These are phyloP conservation scores for Cutaneotrichosporon mucoides DNA, from an alignment of 1,284 basidiomycete species.

Conservation along the genomic window DNA sequence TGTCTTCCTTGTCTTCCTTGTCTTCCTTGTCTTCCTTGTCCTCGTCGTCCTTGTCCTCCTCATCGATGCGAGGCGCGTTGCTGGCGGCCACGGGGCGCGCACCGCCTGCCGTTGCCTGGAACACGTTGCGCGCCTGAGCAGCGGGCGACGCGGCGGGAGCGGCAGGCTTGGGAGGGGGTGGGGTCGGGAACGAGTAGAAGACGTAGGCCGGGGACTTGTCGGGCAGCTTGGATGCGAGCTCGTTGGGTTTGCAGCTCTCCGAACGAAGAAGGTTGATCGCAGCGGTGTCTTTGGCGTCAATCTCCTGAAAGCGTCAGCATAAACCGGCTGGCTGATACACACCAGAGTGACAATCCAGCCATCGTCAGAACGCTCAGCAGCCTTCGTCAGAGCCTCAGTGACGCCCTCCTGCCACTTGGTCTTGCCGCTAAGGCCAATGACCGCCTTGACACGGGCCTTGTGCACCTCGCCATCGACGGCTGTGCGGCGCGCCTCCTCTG, in stretches of 20 bases:
- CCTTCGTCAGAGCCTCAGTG: constrained; percentile 59
- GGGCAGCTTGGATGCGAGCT: constrained; percentile 50
- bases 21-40: constrained; percentile 10
- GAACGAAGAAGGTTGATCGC: constrained; percentile 34
- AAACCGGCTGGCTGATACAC: constrained; percentile 23
- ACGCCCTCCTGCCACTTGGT: constrained; percentile 63
- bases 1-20: constrained; percentile 11
- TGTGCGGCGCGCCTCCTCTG: constrained; percentile 42
- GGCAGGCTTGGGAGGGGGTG: constrained; percentile 31
- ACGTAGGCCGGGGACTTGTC: constrained; percentile 55
- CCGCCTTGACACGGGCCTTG: constrained; percentile 34
- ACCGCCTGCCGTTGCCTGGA: constrained; percentile 42
- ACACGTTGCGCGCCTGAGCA: constrained; percentile 31
- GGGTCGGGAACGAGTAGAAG: constrained; percentile 66
- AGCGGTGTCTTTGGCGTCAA: constrained; percentile 26
- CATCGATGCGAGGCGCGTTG: constrained; percentile 17
- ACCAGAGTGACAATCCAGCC: constrained; percentile 64
- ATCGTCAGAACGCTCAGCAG: constrained; percentile 54
- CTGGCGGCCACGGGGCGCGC: constrained; percentile 24
- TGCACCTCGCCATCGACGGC: constrained; percentile 39
- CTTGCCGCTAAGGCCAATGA: constrained; percentile 42
- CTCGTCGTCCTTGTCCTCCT: constrained; percentile 8
- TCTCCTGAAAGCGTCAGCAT: constrained; percentile 28
- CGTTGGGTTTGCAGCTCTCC: constrained; percentile 42
- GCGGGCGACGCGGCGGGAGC: constrained; percentile 11